phyloP scores from a whole-genome alignment of 2,329 filamentous ascomycete species.

The Periconia digitata region DNA sequence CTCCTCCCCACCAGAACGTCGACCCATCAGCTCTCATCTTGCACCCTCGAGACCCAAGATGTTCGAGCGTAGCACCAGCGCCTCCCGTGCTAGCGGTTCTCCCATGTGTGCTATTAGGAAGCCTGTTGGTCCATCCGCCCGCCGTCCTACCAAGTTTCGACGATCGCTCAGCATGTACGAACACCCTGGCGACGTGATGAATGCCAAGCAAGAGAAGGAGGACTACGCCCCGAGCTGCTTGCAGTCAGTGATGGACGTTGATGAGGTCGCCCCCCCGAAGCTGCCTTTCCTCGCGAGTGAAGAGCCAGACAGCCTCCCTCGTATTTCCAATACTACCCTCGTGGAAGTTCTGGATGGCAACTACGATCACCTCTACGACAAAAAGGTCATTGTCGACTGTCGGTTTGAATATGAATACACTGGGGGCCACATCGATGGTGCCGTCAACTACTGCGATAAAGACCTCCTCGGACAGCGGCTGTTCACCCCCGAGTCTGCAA shows the following conservation, averaged over 20 bases:
- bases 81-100: conserved; percentile 69
- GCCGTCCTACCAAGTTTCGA: conserved; percentile 75
- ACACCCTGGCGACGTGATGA: conserved; percentile 83
- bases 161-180: conserved; percentile 98
- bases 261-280: conserved; percentile 70
- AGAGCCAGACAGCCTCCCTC: conserved; percentile 81
- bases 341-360: conserved; percentile 85
- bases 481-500: conserved; percentile 61
- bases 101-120: conserved; percentile 70
- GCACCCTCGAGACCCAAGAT: conserved; percentile 66
- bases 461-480: conserved; percentile 79
- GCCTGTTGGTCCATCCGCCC: conserved; percentile 61
- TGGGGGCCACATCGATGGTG: conserved; percentile 90
- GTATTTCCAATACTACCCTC: conserved; percentile 80
- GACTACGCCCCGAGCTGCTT: conserved; percentile 61
- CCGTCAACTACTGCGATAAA: conserved; percentile 96
- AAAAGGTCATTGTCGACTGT: conserved; percentile 89
- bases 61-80: conserved; percentile 60
- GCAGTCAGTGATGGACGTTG: conserved; percentile 80
- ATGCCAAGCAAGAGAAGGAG: conserved; percentile 64
- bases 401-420: conserved; percentile 99
- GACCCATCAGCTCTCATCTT: conserved; percentile 57
- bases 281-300: conserved; percentile 82
- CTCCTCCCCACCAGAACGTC: conserved; percentile 73
- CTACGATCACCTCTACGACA: conserved; percentile 73